Base-by-base conservation (phyloP, 2,329 filamentous ascomycete species). In the Tolypocladium guangdongense region DNA sequence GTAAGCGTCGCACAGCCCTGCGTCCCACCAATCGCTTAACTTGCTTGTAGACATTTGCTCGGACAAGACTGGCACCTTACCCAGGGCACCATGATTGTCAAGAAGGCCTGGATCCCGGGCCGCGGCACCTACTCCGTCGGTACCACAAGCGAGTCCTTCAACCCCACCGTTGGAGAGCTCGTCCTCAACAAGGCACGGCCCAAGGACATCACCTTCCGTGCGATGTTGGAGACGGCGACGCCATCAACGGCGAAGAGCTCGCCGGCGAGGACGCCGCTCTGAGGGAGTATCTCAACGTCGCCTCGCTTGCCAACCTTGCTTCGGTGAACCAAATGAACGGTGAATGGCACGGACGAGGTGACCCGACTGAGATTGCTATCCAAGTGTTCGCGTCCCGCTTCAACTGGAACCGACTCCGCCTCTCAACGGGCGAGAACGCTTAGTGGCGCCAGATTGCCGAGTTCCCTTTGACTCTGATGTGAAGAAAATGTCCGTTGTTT, bases 401-500 rank as follows among this genome's bases (percentile, higher is more conserved):
- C 63, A 72, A 80, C 53, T 82, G 81, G 75, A 82, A 83, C 56
- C 75, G 79, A 10, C 70, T 75, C 18, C 70, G 71, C 10, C 76
- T 79, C 58, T 76, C 75, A 0, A 70, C 72, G 14, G 78, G 75
- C 2, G 71, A 78, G 1, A 68, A 68, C 4, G 70, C 78, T 0
- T 61, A 71, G 32, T 85, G 81, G 81, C 71, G 69, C 22, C 74
- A 85, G 58, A 69, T 83, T 27, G 80, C 82, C 1, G 86, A 89
- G 60, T 87, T 86, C 55, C 86, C 0, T 90, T 89, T 57, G 86
- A 89, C 62, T 88, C 84, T 0, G 81, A 81, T 54, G 78, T 88
- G 57, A 90, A 89, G 72, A 86, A 84, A 61, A 89, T 89, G 86
- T 86, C 84, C 0, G 84, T 87, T 38, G 82, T 88, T 52, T 86